phyloP scores from a whole-genome alignment of 495 filamentous ascomycete genomes.

The Lasiosphaeria miniovina region DNA sequence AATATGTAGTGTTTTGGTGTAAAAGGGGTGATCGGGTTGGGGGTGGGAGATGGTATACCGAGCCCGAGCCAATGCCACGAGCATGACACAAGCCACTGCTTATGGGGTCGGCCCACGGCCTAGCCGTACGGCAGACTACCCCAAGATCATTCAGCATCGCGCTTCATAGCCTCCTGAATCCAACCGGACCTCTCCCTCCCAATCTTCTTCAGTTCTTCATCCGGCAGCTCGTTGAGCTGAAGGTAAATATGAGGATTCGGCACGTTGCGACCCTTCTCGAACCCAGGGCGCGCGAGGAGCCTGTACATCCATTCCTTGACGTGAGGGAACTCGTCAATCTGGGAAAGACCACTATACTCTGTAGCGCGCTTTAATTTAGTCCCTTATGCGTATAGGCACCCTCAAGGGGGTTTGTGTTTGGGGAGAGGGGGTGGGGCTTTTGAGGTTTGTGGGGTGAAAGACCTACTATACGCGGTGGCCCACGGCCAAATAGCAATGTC shows the following conservation, averaged over 20 bases:
- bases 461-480: constrained; percentile 1
- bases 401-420: not conserved
- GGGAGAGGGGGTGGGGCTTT: not conserved
- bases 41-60: not conserved
- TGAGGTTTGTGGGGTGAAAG: not conserved
- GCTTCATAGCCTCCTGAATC: constrained; percentile 1
- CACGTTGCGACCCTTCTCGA: constrained; percentile 3
- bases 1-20: too few relatives aligned
- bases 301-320: not conserved
- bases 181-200: not conserved
- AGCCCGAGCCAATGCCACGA: not conserved
- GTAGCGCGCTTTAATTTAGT: not conserved
- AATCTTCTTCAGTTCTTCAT: constrained; percentile 7
- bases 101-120: not conserved
- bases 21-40: too few relatives aligned
- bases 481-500: constrained; percentile 8
- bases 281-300: constrained; percentile 5
- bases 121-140: not conserved
- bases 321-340: constrained; percentile 4
- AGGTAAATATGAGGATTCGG: constrained; percentile 4
- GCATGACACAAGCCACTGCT: not conserved
- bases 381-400: not conserved
- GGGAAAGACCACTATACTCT: not conserved
- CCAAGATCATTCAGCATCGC: constrained; percentile 2
- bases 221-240: not conserved